Evolutionary conservation across 2,329 filamentous ascomycete species (phyloP), one percentile per base, ranked within the genome.

Genomic region (Xylariaceae sp.): DNA sequence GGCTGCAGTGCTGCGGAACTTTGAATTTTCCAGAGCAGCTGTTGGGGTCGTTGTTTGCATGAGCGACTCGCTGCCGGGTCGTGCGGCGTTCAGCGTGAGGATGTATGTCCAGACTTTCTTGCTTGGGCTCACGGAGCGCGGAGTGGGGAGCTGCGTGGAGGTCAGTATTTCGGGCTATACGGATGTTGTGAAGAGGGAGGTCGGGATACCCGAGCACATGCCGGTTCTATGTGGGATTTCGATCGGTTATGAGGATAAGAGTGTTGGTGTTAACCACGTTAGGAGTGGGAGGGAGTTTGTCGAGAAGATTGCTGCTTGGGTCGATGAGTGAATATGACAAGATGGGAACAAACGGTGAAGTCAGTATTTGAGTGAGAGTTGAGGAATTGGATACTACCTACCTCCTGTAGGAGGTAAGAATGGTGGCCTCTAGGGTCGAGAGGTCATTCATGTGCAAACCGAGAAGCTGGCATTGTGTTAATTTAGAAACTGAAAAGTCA

Each of bases 21-120:
- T 46, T 40, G 55, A 59, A 2, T 63, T 61, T 56, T 61, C 61
- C 51, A 55, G 60, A 16, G 60, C 60, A 1, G 57, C 61, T 1
- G 55, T 54, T 1, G 61, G 42, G 1, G 43, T 53, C 1, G 38
- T 63, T 41, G 53, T 61, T 17, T 60, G 59, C 50, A 59, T 60
- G 56, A 54, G 50, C 41, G 18, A 31, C 18, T 48, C 52, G 11
- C 51, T 62, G 9, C 38, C 11, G 6, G 48, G 48, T 0, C 41
- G 28, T 16, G 54, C 47, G 10, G 56, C 56, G 5, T 47, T 58
- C 7, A 55, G 58, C 18, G 55, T 63, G 13, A 56, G 59, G 13
- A 57, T 60, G 56, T 62, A 59, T 22, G 16, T 56, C 39, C 58
- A 61, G 52, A 58, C 50, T 3, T 45, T 63, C n/a, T 22, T 61